A percentile compares a stretch with the other conserved stretches of the same genome.
Conservation (phyloP, 2,329 filamentous ascomycete species). For the Berkeleyomyces basicola region DNA sequence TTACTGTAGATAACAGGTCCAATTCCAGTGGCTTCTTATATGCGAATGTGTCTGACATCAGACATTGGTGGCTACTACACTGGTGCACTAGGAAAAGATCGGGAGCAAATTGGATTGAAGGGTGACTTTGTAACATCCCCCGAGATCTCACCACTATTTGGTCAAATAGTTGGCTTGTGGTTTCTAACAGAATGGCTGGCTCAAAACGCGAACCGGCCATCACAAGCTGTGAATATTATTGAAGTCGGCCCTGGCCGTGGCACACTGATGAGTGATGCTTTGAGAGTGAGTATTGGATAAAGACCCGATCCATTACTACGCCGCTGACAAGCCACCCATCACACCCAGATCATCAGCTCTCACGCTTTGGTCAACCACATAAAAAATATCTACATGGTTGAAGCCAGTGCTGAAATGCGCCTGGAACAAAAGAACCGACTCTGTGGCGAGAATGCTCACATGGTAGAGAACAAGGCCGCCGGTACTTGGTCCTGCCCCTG, state of each 20-base stretch:
- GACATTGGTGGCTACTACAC: conserved; percentile 91
- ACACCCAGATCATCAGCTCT: conserved; percentile 56
- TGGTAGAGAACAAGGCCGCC: conserved; percentile 27
- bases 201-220: conserved; percentile 45
- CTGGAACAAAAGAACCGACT: conserved; percentile 65
- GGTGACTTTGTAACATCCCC: conserved; percentile 96
- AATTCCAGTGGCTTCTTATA: conserved; percentile 80
- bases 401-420: conserved; percentile 71
- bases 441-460: conserved; percentile 51
- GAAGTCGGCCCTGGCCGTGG: conserved; percentile 89
- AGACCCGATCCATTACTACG: background rate
- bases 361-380: conserved; percentile 67
- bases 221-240: conserved; percentile 62
- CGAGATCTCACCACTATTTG: conserved; percentile 94
- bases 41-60: conserved; percentile 95
- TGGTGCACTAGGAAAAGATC: conserved; percentile 45
- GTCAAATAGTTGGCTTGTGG: conserved; percentile 88
- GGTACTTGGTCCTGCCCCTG: background rate
- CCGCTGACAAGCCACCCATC: background rate
- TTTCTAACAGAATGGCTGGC: conserved; percentile 92
- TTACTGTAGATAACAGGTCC: conserved; percentile 55
- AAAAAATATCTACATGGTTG: conserved; percentile 82
- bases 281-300: conserved; percentile 45
- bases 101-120: conserved; percentile 80
- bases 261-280: conserved; percentile 91